Base-by-base conservation (phyloP, 2,329 filamentous ascomycete species). In the Pseudohalonectria lignicola region DNA sequence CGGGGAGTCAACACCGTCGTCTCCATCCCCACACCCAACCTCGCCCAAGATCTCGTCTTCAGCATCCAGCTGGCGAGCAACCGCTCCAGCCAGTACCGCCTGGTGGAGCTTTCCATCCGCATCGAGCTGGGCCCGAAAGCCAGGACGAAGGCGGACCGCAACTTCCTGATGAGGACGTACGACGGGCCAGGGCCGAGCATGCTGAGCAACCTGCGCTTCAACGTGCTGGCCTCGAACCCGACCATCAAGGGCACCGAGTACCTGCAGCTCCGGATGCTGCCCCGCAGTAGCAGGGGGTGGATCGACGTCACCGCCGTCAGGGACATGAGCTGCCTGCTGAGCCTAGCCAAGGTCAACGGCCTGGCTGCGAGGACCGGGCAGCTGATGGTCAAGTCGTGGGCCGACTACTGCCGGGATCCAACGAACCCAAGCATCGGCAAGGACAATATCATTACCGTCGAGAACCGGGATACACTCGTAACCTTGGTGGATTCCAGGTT, bases 201-300 rank as follows among this genome's bases (percentile, higher is more conserved):
- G 46, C 43, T 47, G 31, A 36, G 34, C 32, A 48, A 48, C 43
- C 40, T 44, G 31, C 45, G 46, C 7, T 47, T 47, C 43, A 47
- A 47, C 41, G 45, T 47, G 25, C 26, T 43, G 9, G 20, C 25
- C 13, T 26, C 23, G 21, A 17, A 34, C 12, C 25, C n/a, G 5
- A 30, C 15, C 21, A 28, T 23, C 26, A 28, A 31, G 16, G 37
- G 37, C 17, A 20, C 33, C 36, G 23, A 23, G 19, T 19, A 33
- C 31, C 31, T 33, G 31, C 31, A 33, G 31, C 31, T 41, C 31
- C 31, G 33, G 2, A 8, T 41, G 16, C 26, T 41, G 40, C 40
- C 40, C 35, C 21, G 40, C 15, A 30, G 16, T 17, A 31, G 37
- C 30, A 33, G 19, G 17, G 31, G 31, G 17, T 33, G 31, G 31